Conservation (phyloP, 768 basidiomycete genomes). For the Pisolithus orientalis region DNA sequence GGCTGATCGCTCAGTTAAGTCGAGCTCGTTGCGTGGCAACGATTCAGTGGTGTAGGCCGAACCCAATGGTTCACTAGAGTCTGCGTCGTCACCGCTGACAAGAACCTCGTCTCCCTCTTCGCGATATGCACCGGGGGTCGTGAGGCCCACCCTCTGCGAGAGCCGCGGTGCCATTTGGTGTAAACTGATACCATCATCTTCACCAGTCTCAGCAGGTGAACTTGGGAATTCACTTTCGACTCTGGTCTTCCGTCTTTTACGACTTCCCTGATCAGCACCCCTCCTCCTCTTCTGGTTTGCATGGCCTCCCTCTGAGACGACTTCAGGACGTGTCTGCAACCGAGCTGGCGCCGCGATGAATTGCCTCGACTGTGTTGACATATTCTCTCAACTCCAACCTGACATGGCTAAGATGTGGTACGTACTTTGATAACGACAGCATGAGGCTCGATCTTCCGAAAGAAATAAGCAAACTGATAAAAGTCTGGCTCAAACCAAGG, state of each 20-base stretch:
- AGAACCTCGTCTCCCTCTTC: constrained; percentile 18
- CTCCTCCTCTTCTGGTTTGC: constrained; percentile 14
- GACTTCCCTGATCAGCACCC: constrained; percentile 6
- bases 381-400: background rate
- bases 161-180: constrained; percentile 17
- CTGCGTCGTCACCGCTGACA: constrained; percentile 7
- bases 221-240: constrained; percentile 21
- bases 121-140: constrained; percentile 18
- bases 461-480: constrained; percentile 90
- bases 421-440: constrained; percentile 77
- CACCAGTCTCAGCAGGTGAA: constrained; percentile 13
- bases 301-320: background rate
- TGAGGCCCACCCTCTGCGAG: constrained; percentile 26
- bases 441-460: constrained; percentile 77
- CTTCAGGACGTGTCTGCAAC: constrained; percentile 11
- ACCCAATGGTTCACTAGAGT: constrained; percentile 9
- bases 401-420: background rate
- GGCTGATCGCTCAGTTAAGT: no score
- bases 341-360: constrained; percentile 30
- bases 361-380: constrained; percentile 31
- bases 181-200: constrained; percentile 9
- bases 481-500: constrained; percentile 42
- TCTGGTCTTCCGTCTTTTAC: constrained; percentile 36
- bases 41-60: background rate
- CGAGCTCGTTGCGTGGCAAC: no score